Evolutionary conservation across 73 alveolate species (phyloP), one percentile per base, ranked within the genome.

Genomic region (Diophrys appendiculata): DNA sequence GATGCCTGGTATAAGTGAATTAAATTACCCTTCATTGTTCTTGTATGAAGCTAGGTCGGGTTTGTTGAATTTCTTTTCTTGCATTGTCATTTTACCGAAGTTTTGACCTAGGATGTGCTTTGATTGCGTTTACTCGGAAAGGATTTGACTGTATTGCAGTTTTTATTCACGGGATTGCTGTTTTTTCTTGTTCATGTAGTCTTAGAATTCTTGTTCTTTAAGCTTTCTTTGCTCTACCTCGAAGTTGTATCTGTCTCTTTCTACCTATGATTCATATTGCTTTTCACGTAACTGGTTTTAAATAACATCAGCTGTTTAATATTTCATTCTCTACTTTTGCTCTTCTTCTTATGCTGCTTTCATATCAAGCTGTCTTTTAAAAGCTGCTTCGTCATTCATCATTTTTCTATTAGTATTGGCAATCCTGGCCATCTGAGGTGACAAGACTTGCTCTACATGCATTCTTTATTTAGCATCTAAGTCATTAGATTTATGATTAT

Each of bases 51-150:
- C 78, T 54, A 81, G 60, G 53, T 81, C 90, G n/a, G 64, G 29
- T 55, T 79, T 71, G 35, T 81, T 81, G 13, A 81, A 23, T 22
- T 76, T 22, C 71, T 81, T 81, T 35, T 81, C 90, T 60, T 81
- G 78, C 25, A 81, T 29, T 2, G 90, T 81, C 90, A 81, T 81
- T 56, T 81, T 81, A 25, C 90, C 90, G 54, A 29, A 81, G 33
- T 73, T 73, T 33, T 30, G n/a, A 33, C 29, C 34, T 70, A 30
- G 31, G 31, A 18, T 33, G 33, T 24, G 78, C 65, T n/a, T 70
- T 70, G 5, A 70, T 1, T 22, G 78, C 78, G 34, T 70, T 33
- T 70, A 67, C 34, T 70, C 34, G n/a, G 31, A 67, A 31, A 70
- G 67, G 30, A 67, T 70, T 31, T 70, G 68, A 13, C 11, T 13